Conservation (phyloP, 257 asterid species). For the Nyctanthes arbortristis region DNA sequence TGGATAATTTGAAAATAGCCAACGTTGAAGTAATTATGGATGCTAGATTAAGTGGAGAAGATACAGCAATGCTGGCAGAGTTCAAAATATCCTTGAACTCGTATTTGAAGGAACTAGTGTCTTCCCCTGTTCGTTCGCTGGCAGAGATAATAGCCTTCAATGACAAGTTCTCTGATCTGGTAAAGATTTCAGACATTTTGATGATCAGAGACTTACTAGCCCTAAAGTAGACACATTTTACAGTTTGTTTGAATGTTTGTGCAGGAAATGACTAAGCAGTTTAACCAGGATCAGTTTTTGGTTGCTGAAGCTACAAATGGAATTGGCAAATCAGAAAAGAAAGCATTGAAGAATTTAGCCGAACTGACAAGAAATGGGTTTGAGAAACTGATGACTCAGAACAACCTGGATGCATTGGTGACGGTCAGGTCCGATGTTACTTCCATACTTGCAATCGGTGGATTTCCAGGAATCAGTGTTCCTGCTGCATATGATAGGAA, state of each 20-base stretch:
- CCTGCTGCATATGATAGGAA: constrained; percentile 44
- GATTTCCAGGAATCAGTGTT: constrained; percentile 49
- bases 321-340: constrained; percentile 27
- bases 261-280: constrained; percentile 41
- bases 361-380: constrained; percentile 30
- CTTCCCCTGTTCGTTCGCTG: constrained; percentile 46
- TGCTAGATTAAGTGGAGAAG: constrained; percentile 20
- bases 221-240: background rate
- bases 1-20: constrained; percentile 36
- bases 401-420: constrained; percentile 42
- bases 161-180: constrained; percentile 32
- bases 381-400: constrained; percentile 31
- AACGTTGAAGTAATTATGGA: constrained; percentile 18
- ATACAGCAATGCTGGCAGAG: constrained; percentile 28
- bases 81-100: constrained; percentile 40
- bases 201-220: too few relatives aligned
- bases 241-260: background rate
- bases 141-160: constrained; percentile 43
- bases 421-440: constrained; percentile 15
- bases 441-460: constrained; percentile 38
- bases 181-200: constrained; percentile 10
- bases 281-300: constrained; percentile 39
- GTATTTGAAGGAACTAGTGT: constrained; percentile 36
- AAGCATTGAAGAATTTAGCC: constrained; percentile 25
- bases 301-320: constrained; percentile 47